Base-by-base conservation (phyloP, 139 green algal genomes). In the Tetraselmis chui region DNA sequence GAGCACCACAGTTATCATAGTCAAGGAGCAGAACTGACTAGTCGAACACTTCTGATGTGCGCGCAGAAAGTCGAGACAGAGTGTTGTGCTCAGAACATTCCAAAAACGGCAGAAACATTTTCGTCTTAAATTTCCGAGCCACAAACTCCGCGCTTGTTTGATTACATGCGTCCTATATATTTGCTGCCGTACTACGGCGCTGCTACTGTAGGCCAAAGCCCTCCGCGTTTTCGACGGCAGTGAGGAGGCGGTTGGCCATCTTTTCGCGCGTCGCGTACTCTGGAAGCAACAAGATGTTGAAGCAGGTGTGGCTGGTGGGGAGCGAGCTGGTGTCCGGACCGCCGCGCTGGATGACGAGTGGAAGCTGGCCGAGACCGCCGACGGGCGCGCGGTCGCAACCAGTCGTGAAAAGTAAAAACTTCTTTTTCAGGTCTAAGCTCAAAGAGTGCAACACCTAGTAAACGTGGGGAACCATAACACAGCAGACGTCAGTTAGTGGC, bases 241-340 rank as follows among this genome's bases (percentile, higher is more conserved):
- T 81, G 2, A 86, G 75, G 75, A 90, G 83, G 25, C 84, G 76
- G 23, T 76, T 28, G 30, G 45, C 23, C 79, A 90, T 59, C 80
- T 88, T 87, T 1, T 78, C 59, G 28, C 76, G 76, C 29, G 59
- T 80, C 23, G 74, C 31, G 78, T 94, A 94, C 76, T 93, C 87
- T 0, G 91, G 91, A 75, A 95, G 81, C 79, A 95, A 80, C 59
- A 95, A 82, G n/a, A 84, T 58, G 81, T 95, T 95, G 87, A 95
- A 95, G 88, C 92, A 95, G 31, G 92, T 95, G 88, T 94, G 91
- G 1, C 82, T 76, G 25, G 92, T 94, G 28, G 92, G 92, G 32
- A 91, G 86, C 2, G 82, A 31, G 1, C 90, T 83, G 67, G 87
- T 85, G 81, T 92, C 86, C 0, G 78, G 79, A 1, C 88, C 83